These are phyloP conservation scores for Phytophthora citricola DNA, from an alignment of 352 stramenopile species.

Conservation along the genomic window DNA sequence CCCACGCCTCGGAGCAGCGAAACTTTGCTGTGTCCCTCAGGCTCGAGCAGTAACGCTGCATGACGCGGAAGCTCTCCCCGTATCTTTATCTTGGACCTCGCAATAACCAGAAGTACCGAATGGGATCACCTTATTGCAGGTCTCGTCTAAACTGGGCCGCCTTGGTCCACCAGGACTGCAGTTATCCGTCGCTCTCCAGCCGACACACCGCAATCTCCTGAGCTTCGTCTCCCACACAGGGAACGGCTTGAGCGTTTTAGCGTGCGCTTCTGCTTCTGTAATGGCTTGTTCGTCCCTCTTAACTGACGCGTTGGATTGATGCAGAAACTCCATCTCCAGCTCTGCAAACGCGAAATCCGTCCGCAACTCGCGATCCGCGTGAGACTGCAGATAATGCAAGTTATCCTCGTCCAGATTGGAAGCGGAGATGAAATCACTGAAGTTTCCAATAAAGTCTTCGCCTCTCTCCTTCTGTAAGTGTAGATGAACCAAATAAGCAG, in stretches of 20 bases:
- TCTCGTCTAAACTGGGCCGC: conserved; percentile 21
- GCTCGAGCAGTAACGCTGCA: conserved; percentile 45
- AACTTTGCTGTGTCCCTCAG: conserved; percentile 39
- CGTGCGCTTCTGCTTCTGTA: conserved; percentile 23
- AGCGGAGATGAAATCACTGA: conserved; percentile 20
- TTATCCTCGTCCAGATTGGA: conserved; percentile 15
- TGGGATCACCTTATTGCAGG: conserved; percentile 25
- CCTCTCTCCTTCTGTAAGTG: background rate
- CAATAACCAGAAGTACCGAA: conserved; percentile 29
- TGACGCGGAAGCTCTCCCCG: conserved; percentile 40
- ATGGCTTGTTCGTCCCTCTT: conserved; percentile 17
- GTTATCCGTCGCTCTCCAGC: conserved; percentile 28
- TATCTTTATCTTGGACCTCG: conserved; percentile 44
- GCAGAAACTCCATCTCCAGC: conserved; percentile 28
- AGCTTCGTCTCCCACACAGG: conserved; percentile 23
- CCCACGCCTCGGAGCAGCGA: conserved; percentile 53
- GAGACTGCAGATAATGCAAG: conserved; percentile 21
- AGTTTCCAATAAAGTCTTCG: background rate
- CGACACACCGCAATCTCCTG: conserved; percentile 31
- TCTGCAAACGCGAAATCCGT: conserved; percentile 28
- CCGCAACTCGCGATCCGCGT: conserved; percentile 29
- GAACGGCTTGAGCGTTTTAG: conserved; percentile 22
- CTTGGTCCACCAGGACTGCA: conserved; percentile 24
- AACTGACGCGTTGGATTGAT: conserved; percentile 16
- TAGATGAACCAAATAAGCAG: conserved; percentile 27